Base-by-base conservation (phyloP, 2,329 filamentous ascomycete species). In the Pseudogymnoascus sp. region DNA sequence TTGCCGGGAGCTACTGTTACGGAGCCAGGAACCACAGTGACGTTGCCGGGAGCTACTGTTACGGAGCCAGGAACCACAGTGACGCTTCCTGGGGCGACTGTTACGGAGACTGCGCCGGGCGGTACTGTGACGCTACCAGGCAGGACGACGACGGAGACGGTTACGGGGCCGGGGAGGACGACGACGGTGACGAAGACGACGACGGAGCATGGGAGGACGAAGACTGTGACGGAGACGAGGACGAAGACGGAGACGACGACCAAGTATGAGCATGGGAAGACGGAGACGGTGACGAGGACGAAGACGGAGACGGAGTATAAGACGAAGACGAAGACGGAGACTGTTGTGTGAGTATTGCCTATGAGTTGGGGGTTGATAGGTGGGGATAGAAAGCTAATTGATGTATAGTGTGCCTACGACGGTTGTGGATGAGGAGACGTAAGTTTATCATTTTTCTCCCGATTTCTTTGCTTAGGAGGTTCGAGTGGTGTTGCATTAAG, bases 131-230 rank as follows among this genome's bases (percentile, higher is more conserved):
- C 18, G 18, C 18, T 18, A 18, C 18, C 18, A 18, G 18, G 18
- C 18, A 18, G 18, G 18, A 18, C 18, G 18, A 18, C 18, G 18
- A 18, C 18, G 18, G 18, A 18, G 18, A 18, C 18, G 18, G 18
- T 18, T 15, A 37, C 55, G 1, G 55, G 25, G 0, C 21, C 52
- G 10, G 25, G 29, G 8, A 25, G 27, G 3, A 58, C 52, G 25
- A 8, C 62, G 8, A 68, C 66, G 1, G 60, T 64, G 36, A 65
- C 65, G 10, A 65, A 62, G 9, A 64, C 35, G 1, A 13, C 13
- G 13, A 5, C 64, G 10, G 63, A 66, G 18, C 18, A 18, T 18
- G 18, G 18, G 27, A 40, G 33, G 15, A 35, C 25, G 5, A 35
- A 61, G 33, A 33, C 29, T 3, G 12, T n/a, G 3, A 55, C 60